Percentiles rank a stretch among this genome's conserved stretches.
Evolutionary conservation across 2,329 filamentous ascomycete genomes (phyloP).

Genomic region (Domatiomyces globalis): DNA sequence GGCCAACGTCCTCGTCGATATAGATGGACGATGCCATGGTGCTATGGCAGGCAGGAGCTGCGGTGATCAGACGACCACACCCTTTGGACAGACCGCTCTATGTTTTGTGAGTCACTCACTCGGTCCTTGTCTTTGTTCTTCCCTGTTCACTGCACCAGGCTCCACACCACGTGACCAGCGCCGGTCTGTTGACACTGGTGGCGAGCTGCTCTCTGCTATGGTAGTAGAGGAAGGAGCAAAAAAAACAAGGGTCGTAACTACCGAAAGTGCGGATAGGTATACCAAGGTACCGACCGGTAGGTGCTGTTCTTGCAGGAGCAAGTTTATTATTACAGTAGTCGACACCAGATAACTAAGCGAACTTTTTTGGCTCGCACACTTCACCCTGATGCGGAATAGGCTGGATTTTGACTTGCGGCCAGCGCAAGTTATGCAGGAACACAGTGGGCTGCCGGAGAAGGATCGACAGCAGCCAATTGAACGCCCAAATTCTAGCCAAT

Average conservation of each 20-base stretch:
- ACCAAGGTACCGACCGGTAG: not conserved
- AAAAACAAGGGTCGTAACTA: not conserved
- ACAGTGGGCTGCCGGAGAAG: not conserved
- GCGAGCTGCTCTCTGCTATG: not conserved
- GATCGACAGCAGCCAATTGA: not conserved
- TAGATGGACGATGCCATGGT: slow-evolving; percentile 42
- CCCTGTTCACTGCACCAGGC: too few species aligned
- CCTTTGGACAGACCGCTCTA: not conserved
- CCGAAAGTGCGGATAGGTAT: not conserved
- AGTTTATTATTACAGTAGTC: too few species aligned
- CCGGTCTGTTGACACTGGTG: not conserved
- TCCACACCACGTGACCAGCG: too few species aligned
- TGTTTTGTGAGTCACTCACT: not conserved
- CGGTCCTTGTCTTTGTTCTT: too few species aligned
- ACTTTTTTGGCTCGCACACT: not conserved
- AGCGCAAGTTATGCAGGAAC: not conserved
- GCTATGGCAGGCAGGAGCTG: not conserved
- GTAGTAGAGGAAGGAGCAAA: not conserved
- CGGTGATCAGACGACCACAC: not conserved
- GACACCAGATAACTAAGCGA: not conserved
- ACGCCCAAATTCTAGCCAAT: not conserved
- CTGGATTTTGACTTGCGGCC: not conserved
- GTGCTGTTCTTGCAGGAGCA: not conserved
- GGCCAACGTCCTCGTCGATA: slow-evolving; percentile 66
- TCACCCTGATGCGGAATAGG: not conserved